Base-by-base conservation (phyloP, 2,329 filamentous ascomycete genomes). In the Stemphylium lycopersici region DNA sequence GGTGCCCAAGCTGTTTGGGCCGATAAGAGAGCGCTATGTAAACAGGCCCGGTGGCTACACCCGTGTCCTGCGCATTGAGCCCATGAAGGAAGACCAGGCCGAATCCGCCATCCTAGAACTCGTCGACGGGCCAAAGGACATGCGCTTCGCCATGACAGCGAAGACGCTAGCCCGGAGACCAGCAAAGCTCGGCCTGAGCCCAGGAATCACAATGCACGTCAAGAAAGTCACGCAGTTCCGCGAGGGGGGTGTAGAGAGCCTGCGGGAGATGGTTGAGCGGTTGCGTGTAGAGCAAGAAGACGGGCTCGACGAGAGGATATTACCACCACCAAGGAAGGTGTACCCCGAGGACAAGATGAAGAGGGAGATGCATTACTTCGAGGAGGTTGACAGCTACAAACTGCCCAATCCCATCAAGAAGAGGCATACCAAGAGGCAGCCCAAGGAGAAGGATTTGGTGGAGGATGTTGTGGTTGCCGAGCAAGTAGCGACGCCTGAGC, bases 61-160 rank as follows among this genome's bases (percentile, higher is more conserved):
- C 15, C 90, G 95, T 38, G 90, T 99, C 10, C 86, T 97, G 42
- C 90, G 92, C 65, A 92, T 96, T 62, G 93, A 98, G 78, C 90
- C 95, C 52, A 85, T 90, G 68, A 91, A 93, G 76, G 84, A 85
- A 69, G 93, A 98, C 76, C 91, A 97, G 79, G 93, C 90, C 7
- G 85, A 88, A 60, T 93, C 89, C 31, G 93, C 95, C 18, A 93
- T 99, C 61, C 87, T 99, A 42, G 92, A 98, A 78, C 85, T 99
- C 29, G 93, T 99, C 58, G 95, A 99, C 77, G 93, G 93, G 32
- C 91, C 92, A 31, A 90, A 88, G 74, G 95, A 99, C 77, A 90
- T 96, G 81, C 90, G 93, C 31, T 97, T 97, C 78, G 91, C 91
- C 68, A 87, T 98, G 84, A 96, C 93, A 2, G 95, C 95, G 22